Base-by-base conservation (phyloP, 306 rosid genomes). In the Crotalaria pallida region DNA sequence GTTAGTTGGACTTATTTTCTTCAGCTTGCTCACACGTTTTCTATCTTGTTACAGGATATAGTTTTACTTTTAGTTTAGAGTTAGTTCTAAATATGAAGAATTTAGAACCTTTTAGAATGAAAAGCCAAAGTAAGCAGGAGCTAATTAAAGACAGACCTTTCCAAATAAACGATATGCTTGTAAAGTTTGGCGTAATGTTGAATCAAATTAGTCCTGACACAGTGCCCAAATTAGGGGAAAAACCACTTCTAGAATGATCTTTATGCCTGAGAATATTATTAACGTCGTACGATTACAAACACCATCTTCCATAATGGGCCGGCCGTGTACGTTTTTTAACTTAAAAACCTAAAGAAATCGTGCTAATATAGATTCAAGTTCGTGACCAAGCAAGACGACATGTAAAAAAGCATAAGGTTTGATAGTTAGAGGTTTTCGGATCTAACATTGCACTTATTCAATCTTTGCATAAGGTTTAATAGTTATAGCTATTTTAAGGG, bases 1-100 rank as follows among this genome's bases (percentile, higher is more conserved):
- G 80, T 79, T 79, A 74, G 80, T 79, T 84, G 90, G 84, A 81
- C 79, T 65, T 65, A 5, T 65, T 31, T 31, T 77, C 69, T 77
- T 84, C 65, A 48, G 41, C 69, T 68, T 75, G 45, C 45, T 58
- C 69, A 51, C 81, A 71, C 67, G 52, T 53, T 75, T 64, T 53
- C 72, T 24, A 18, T 26, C 26, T 45, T 15, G n/a, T 56, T 33
- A 72, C 23, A 31, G n/a, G n/a, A n/a, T n/a, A 11, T 65, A 56
- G 51, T 10, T 72, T 65, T 61, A 57, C 47, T 36, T 57, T 48
- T 65, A 24, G 38, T 45, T 13, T 7, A 23, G 36, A 38, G 24
- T 71, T 58, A 63, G 6, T 41, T 33, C 74, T 48, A 15, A 27
- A 58, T 55, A 44, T 10, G 58, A 49, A 50, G 27, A 71, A 34